Evolutionary conservation across 257 asterid genomes (phyloP).

Genomic region (Solanum infundibuliforme): DNA sequence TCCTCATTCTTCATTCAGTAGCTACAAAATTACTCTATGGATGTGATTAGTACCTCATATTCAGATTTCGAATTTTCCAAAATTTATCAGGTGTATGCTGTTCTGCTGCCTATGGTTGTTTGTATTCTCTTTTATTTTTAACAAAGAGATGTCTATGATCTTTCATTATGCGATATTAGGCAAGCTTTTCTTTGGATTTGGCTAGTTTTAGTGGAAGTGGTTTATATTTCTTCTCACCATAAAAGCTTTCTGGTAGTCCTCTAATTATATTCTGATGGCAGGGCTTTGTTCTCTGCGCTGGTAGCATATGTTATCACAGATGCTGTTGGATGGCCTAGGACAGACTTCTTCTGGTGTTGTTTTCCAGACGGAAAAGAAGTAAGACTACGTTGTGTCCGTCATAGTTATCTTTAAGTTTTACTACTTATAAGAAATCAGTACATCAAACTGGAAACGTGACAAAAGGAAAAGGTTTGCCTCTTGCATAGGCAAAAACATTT

Average conservation of each 20-base stretch:
- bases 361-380: slow-evolving; percentile 74
- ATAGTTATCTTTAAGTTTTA: neutral
- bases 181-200: slow-evolving; percentile 7
- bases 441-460: neutral
- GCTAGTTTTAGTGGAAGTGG: neutral
- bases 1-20: neutral
- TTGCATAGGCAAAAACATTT: neutral
- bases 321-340: slow-evolving; percentile 69
- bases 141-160: slow-evolving; percentile 64
- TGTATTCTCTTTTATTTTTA: slow-evolving; percentile 53
- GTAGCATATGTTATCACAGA: slow-evolving; percentile 55
- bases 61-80: neutral
- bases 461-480: neutral
- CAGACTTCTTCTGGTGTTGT: slow-evolving; percentile 88
- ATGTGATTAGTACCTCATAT: neutral
- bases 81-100: slow-evolving; percentile 32
- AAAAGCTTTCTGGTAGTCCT: neutral
- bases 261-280: slow-evolving; percentile 5
- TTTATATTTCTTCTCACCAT: neutral
- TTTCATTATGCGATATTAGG: slow-evolving; percentile 67
- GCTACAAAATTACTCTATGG: neutral
- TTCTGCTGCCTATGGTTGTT: slow-evolving; percentile 41
- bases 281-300: slow-evolving; percentile 52
- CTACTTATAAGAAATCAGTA: neutral
- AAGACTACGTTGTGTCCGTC: slow-evolving; percentile 10